Conservation (phyloP, 176 grass and related monocot species). For the Carex kokanica region DNA sequence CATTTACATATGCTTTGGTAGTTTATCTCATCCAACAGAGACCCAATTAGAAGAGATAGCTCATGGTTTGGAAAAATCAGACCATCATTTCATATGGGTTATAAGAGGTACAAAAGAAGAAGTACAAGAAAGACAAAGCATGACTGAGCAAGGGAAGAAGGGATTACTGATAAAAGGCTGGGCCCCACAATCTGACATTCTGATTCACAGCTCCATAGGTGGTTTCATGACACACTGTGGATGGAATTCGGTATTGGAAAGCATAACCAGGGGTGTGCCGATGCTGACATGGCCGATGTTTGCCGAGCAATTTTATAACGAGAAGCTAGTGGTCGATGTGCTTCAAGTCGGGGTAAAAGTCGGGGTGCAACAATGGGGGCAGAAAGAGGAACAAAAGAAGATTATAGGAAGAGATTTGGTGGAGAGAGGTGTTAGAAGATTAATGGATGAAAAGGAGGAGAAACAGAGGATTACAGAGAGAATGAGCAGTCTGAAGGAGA, state of each 20-base stretch:
- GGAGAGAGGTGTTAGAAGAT: conserved; percentile 23
- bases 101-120: background rate
- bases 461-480: conserved; percentile 14
- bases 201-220: conserved; percentile 40
- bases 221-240: conserved; percentile 73
- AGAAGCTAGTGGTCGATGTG: conserved; percentile 57
- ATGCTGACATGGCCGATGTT: conserved; percentile 69
- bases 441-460: conserved; percentile 33
- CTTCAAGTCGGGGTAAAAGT: conserved; percentile 35
- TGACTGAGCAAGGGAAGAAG: conserved; percentile 13
- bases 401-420: conserved; percentile 36
- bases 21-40: background rate
- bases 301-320: conserved; percentile 72
- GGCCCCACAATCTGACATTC: conserved; percentile 57
- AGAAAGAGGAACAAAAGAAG: conserved; percentile 12
- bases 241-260: conserved; percentile 60
- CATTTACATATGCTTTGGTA: conserved; percentile 36
- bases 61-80: background rate
- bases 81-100: conserved; percentile 31
- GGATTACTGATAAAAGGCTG: conserved; percentile 44
- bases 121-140: background rate
- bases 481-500: conserved; percentile 22
- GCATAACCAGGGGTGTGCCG: conserved; percentile 47
- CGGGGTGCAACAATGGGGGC: conserved; percentile 28
- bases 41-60: conserved; percentile 16